Base-by-base conservation (phyloP, 2,329 filamentous ascomycete species). In the Clonostachys rosea region DNA sequence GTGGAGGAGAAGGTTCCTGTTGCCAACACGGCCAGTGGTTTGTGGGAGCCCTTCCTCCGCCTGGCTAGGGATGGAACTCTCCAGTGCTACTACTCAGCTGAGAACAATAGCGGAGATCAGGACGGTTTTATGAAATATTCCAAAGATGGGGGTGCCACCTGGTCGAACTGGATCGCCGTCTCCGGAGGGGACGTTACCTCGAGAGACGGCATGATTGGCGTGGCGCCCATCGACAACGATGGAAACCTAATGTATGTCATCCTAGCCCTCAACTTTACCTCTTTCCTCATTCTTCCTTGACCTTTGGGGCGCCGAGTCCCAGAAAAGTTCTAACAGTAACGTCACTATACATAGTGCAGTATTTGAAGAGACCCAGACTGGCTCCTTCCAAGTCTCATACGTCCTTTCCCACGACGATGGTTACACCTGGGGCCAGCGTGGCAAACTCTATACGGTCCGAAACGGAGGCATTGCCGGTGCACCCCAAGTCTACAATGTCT, bases 21-120 rank as follows among this genome's bases (percentile, higher is more conserved):
- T 47, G 5, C 49, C 42, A 6, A 42, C 50, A 43, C 41, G 34
- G 20, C 24, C 14, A 67, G 67, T 34, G 71, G 71, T 3, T 56
- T 66, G 6, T 75, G 71, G 70, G 71, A 75, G 49, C 72, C 72
- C 0, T 73, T 73, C 50, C 44, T 75, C 16, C 59, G 70, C 6
- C 52, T 65, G 3, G 65, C 64, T 1, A 49, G 52, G 2, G 64
- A 71, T 45, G 67, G 68, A 1, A 59, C 60, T 4, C 47, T 74
- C 17, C 68, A 75, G 54, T 59, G 69, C 40, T 75, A 68, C 53
- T 75, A 74, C 52, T 71, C 24, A 10, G 24, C 24, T 30, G 24
- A 30, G 24, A 30, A 30, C 24, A 30, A 30, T 30, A 8, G 24
- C 24, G 24, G 9, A 3, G 24, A 30, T 10, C 24, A 30, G 9